Conservation (phyloP, 805 yeast genomes). For the Pichia manshurica region DNA sequence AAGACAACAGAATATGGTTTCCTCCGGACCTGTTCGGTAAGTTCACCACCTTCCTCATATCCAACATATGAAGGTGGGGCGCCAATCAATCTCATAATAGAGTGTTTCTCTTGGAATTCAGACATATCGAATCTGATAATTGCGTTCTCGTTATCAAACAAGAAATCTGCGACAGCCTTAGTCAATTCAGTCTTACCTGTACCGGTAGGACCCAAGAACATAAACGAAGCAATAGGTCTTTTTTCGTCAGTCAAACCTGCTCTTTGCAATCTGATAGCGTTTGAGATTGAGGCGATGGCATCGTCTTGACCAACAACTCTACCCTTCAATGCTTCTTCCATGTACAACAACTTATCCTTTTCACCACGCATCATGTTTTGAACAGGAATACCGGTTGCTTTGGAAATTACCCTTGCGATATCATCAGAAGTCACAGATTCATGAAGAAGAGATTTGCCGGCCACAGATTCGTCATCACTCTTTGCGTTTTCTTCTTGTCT, state of each 20-base stretch:
- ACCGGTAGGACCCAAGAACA: constrained; percentile 98
- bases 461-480: constrained; percentile 29
- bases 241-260: constrained; percentile 94
- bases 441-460: constrained; percentile 48
- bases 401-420: constrained; percentile 84
- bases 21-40: constrained; percentile 92
- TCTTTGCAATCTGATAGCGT: constrained; percentile 92
- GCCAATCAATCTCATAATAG: constrained; percentile 86
- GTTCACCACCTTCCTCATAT: constrained; percentile 92
- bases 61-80: constrained; percentile 99
- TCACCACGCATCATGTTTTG: constrained; percentile 90
- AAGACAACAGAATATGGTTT: constrained; percentile 90
- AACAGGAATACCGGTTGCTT: constrained; percentile 95
- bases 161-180: constrained; percentile 83
- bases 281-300: constrained; percentile 83
- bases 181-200: constrained; percentile 97
- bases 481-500: constrained; percentile 25
- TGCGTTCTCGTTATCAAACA: constrained; percentile 83
- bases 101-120: constrained; percentile 92
- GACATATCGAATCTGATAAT: constrained; percentile 96
- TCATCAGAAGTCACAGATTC: constrained; percentile 94
- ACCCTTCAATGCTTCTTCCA: constrained; percentile 73
- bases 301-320: constrained; percentile 95
- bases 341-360: constrained; percentile 78
- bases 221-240: constrained; percentile 93